A percentile compares a stretch with the other conserved stretches of the same genome.
phyloP scores from a whole-genome alignment of 805 yeast genomes.

The Wickerhamiella nectarea region DNA sequence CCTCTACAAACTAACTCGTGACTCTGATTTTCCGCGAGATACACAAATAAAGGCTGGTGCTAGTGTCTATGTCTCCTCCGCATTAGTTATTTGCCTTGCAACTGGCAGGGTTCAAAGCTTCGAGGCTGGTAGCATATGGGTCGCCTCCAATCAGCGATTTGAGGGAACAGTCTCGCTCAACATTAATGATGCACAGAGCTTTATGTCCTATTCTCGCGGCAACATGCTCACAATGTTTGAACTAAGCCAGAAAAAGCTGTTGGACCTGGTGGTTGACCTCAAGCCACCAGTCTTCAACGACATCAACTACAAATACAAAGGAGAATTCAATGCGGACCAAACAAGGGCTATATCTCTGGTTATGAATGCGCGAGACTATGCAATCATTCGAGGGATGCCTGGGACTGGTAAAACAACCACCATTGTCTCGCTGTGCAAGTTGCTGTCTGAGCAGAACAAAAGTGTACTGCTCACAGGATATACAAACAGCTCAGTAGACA shows the following conservation, averaged over 20 bases:
- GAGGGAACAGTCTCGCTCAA: slow-evolving; percentile 48
- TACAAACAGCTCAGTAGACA: slow-evolving; percentile 94
- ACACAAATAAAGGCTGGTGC: neutral
- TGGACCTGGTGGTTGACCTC: slow-evolving; percentile 43
- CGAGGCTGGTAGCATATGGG: slow-evolving; percentile 31
- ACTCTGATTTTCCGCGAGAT: slow-evolving; percentile 1
- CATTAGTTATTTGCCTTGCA: neutral
- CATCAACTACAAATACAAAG: slow-evolving; percentile 3
- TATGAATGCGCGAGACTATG: slow-evolving; percentile 54
- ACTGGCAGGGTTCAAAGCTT: slow-evolving; percentile 1
- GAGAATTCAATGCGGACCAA: slow-evolving; percentile 58
- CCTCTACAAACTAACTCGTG: slow-evolving; percentile 2
- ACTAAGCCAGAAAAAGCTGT: slow-evolving; percentile 22
- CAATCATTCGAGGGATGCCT: slow-evolving; percentile 89
- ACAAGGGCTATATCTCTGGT: slow-evolving; percentile 50
- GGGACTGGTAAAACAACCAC: slow-evolving; percentile 95
- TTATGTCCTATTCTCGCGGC: slow-evolving; percentile 61
- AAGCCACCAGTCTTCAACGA: slow-evolving; percentile 32
- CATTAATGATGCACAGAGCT: slow-evolving; percentile 61
- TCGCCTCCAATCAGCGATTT: slow-evolving; percentile 44
- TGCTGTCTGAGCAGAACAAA: slow-evolving; percentile 46
- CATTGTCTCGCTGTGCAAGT: slow-evolving; percentile 57
- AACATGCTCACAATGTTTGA: slow-evolving; percentile 60
- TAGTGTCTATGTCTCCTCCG: neutral
- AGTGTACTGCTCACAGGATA: slow-evolving; percentile 69